Conservation (phyloP, 1,139 yeast species). For the Blastobotrys proliferans region DNA sequence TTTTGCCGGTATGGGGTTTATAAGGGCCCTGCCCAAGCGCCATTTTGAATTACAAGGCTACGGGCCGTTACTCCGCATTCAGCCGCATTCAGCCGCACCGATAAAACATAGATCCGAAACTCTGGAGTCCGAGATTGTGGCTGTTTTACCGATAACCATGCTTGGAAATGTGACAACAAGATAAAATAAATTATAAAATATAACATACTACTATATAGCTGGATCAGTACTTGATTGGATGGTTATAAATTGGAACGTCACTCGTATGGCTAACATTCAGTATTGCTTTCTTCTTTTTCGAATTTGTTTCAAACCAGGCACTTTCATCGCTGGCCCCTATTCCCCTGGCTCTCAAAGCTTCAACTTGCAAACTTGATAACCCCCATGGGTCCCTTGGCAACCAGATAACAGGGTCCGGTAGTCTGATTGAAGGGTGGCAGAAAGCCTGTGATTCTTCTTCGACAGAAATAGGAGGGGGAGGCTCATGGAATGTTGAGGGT, state of each 20-base stretch:
- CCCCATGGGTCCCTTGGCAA: conserved; percentile 85
- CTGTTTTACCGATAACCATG: too few relatives aligned
- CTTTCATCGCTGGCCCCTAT: conserved; percentile 63
- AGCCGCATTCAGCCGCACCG: too few relatives aligned
- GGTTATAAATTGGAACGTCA: conserved; percentile 28
- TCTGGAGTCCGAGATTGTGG: too few relatives aligned
- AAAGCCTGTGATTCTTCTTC: conserved; percentile 53
- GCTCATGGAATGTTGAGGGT: conserved; percentile 44
- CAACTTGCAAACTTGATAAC: conserved; percentile 57
- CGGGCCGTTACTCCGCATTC: too few relatives aligned
- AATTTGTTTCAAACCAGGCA: conserved; percentile 51
- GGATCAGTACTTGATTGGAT: conserved; percentile 20
- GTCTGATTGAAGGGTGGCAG: conserved; percentile 66
- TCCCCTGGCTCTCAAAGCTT: conserved; percentile 36
- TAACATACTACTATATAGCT: too few relatives aligned
- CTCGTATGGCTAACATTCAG: conserved; percentile 21
- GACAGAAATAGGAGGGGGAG: conserved; percentile 28
- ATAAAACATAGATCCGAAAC: too few relatives aligned
- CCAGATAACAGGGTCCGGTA: conserved; percentile 74
- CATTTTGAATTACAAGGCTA: too few relatives aligned
- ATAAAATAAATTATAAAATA: too few relatives aligned
- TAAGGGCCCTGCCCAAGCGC: too few relatives aligned
- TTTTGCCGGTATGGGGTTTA: too few relatives aligned
- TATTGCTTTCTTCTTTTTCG: conserved; percentile 27
- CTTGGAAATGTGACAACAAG: too few relatives aligned